Conservation (phyloP, 2,329 filamentous ascomycete species). For the Colletotrichum tofieldiae region DNA sequence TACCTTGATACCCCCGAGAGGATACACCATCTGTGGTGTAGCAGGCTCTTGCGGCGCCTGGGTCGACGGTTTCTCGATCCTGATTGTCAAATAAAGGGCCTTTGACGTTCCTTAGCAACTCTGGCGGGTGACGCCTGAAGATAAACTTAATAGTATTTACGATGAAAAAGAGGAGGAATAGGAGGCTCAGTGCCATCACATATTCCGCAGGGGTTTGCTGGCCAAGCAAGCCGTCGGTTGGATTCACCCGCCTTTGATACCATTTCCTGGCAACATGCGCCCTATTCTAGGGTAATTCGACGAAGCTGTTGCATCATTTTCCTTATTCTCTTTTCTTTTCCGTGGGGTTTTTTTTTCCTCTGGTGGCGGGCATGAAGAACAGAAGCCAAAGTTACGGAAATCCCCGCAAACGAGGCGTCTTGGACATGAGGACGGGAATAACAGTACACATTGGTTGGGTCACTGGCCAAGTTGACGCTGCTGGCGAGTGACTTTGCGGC, state of each 20-base stretch:
- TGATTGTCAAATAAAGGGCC: constrained; percentile 62
- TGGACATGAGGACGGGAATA: background rate
- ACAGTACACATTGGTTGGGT: background rate
- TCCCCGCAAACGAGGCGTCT: constrained; percentile 9
- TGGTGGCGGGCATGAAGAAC: background rate
- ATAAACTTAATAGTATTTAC: constrained; percentile 1
- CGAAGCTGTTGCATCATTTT: background rate
- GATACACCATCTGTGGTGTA: constrained; percentile 90
- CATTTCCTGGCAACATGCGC: constrained; percentile 10
- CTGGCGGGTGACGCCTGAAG: no score
- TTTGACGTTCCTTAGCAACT: background rate
- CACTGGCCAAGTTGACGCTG: background rate
- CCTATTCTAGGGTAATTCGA: constrained; percentile 8
- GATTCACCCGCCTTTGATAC: constrained; percentile 16
- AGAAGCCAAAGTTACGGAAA: background rate
- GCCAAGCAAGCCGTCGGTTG: background rate
- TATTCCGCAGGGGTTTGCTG: background rate
- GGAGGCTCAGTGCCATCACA: background rate
- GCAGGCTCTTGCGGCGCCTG: constrained; percentile 85
- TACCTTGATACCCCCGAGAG: constrained; percentile 89
- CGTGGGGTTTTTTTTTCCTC: no score
- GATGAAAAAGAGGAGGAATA: background rate
- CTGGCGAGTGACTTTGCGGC: background rate
- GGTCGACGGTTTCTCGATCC: constrained; percentile 88
- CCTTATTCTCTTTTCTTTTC: background rate